phyloP scores from a whole-genome alignment of 345 rosid species.

The rapeseed (Brassica napus) region Da-Ae NC_063451.1:28092501-28093000 shows the following conservation, averaged over 20 bases:
- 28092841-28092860: conserved; percentile 62
- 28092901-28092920: conserved; percentile 85
- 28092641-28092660: conserved; percentile 68
- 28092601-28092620: conserved; percentile 74
- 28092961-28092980: conserved; percentile 63
- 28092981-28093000: conserved; percentile 51
- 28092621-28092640: conserved; percentile 76
- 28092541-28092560: conserved; percentile 34
- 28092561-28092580: conserved; percentile 9
- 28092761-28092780: conserved; percentile 55
- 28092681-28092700: conserved; percentile 63
- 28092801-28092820: conserved; percentile 78
- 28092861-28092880: conserved; percentile 43
- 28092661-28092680: conserved; percentile 56
- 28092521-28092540: conserved; percentile 38
- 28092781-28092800: conserved; percentile 83
- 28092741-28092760: conserved; percentile 56
- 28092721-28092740: conserved; percentile 52
- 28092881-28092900: conserved; percentile 59
- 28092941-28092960: conserved; percentile 87
- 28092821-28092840: conserved; percentile 82
- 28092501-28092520: conserved; percentile 33
- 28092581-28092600: conserved; percentile 48
- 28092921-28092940: conserved; percentile 94
- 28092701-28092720: conserved; percentile 61